Evolutionary conservation across 495 filamentous ascomycete species (phyloP).

Genomic region (Wilcoxina mikolae): DNA sequence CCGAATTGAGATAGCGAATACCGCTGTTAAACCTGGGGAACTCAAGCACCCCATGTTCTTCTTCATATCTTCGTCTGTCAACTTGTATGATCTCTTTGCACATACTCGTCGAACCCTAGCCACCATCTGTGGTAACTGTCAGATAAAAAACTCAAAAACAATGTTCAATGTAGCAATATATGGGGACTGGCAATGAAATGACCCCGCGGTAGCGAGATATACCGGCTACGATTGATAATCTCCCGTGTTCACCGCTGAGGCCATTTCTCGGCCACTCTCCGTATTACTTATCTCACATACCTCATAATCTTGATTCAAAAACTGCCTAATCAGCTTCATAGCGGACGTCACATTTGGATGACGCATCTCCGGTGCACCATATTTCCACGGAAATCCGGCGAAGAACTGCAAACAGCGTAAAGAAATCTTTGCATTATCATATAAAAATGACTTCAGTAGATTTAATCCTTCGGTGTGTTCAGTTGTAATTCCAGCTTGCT

Average conservation of each 20-base stretch:
- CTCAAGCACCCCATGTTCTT: neutral
- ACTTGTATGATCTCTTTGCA: neutral
- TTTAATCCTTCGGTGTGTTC: neutral
- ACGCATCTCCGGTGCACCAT: neutral
- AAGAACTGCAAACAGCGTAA: conserved; percentile 1
- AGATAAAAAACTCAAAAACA: too few relatives aligned
- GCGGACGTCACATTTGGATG: neutral
- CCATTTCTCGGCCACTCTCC: too few relatives aligned
- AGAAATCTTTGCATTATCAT: neutral
- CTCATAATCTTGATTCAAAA: neutral
- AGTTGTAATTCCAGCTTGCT: neutral
- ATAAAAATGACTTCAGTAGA: neutral
- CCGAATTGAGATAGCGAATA: neutral
- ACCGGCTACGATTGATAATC: too few relatives aligned
- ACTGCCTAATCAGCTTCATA: neutral
- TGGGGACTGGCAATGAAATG: too few relatives aligned
- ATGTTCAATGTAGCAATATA: too few relatives aligned
- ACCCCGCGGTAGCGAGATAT: too few relatives aligned
- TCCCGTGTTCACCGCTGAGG: too few relatives aligned
- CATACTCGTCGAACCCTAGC: neutral
- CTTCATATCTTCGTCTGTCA: neutral
- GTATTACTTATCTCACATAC: too few relatives aligned
- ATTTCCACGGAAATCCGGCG: conserved; percentile 1
- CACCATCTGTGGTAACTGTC: too few relatives aligned
- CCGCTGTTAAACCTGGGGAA: neutral